These are phyloP conservation scores for Schwanniomyces etchellsii DNA, from an alignment of 1,139 yeast genomes.

Conservation along the genomic window DNA sequence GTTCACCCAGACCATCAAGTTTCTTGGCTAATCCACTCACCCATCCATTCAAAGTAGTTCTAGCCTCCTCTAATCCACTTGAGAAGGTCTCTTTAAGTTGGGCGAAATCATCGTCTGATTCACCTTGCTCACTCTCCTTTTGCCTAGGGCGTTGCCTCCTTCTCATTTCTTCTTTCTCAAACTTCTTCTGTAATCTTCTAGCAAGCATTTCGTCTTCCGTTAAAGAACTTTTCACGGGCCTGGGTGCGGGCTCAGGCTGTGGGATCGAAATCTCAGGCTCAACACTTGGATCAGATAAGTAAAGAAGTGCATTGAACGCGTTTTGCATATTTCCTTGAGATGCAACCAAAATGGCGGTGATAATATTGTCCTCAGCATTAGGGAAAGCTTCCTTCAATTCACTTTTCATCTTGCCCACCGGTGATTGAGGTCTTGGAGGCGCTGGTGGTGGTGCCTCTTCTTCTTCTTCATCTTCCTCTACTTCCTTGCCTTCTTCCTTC, in stretches of 20 bases:
- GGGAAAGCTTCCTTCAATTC: slow-evolving; percentile 83
- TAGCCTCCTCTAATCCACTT: slow-evolving; percentile 82
- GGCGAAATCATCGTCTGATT: slow-evolving; percentile 59
- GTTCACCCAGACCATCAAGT: slow-evolving; percentile 19
- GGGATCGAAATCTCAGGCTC: slow-evolving; percentile 43
- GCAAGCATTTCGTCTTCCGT: slow-evolving; percentile 80
- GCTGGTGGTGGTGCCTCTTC: slow-evolving; percentile 53
- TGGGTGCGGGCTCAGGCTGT: slow-evolving; percentile 18
- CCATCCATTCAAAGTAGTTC: slow-evolving; percentile 75
- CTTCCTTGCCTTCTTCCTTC: slow-evolving; percentile 9
- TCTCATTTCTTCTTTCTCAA: slow-evolving; percentile 42
- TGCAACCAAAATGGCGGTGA: slow-evolving; percentile 80
- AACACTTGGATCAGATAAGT: slow-evolving; percentile 70
- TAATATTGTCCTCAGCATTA: slow-evolving; percentile 56
- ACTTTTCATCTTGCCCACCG: slow-evolving; percentile 45
- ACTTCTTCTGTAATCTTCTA: slow-evolving; percentile 70
- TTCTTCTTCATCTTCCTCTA: slow-evolving; percentile 7
- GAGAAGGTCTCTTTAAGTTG: slow-evolving; percentile 66
- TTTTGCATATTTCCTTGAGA: slow-evolving; percentile 75
- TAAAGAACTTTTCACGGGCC: slow-evolving; percentile 5
- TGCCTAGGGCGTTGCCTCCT: slow-evolving; percentile 15
- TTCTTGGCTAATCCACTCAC: slow-evolving; percentile 66
- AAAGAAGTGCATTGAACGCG: slow-evolving; percentile 83
- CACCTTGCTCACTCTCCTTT: slow-evolving; percentile 33
- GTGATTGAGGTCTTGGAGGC: slow-evolving; percentile 67